Conservation (phyloP, 352 stramenopile species). For the Pilasporangium apinafurcum region DNA sequence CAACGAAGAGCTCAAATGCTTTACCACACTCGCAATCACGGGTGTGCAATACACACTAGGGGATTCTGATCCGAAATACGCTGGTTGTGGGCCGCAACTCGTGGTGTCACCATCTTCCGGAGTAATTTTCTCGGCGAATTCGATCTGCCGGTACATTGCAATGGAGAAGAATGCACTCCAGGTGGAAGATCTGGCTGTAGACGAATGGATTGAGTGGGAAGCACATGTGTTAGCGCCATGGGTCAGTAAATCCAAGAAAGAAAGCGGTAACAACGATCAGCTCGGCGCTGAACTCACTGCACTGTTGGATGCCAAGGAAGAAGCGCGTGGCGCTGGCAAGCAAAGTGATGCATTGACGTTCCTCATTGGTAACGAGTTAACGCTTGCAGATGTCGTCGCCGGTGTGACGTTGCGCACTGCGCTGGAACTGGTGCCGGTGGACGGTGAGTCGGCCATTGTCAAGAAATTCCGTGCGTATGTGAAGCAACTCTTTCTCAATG, state of each 20-base stretch:
- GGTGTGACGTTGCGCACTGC: constrained; percentile 61
- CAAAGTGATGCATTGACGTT: constrained; percentile 41
- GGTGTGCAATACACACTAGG: constrained; percentile 39
- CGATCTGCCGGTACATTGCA: constrained; percentile 68
- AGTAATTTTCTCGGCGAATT: constrained; percentile 72
- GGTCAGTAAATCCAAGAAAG: constrained; percentile 50
- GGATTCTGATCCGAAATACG: constrained; percentile 49
- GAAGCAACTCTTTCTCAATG: constrained; percentile 40
- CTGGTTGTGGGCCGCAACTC: constrained; percentile 49
- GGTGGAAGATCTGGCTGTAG: constrained; percentile 65
- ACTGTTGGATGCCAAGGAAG: constrained; percentile 57
- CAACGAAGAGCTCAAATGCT: constrained; percentile 81
- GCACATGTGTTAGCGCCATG: constrained; percentile 51
- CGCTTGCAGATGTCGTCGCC: constrained; percentile 66
- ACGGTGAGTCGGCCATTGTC: constrained; percentile 37
- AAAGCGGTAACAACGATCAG: constrained; percentile 8
- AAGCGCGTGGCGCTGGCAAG: constrained; percentile 40
- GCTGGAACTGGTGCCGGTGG: constrained; percentile 43
- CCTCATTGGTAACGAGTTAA: constrained; percentile 54
- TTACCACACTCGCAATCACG: constrained; percentile 51
- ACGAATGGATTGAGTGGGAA: constrained; percentile 85
- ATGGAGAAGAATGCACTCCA: constrained; percentile 28
- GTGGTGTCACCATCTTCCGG: constrained; percentile 18
- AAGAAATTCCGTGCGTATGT: constrained; percentile 67
- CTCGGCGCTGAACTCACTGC: constrained; percentile 27